Percentiles rank a stretch among this genome's conserved stretches.
phyloP scores from a whole-genome alignment of 2,329 filamentous ascomycete species.

The Coniochaeta sp. region DNA sequence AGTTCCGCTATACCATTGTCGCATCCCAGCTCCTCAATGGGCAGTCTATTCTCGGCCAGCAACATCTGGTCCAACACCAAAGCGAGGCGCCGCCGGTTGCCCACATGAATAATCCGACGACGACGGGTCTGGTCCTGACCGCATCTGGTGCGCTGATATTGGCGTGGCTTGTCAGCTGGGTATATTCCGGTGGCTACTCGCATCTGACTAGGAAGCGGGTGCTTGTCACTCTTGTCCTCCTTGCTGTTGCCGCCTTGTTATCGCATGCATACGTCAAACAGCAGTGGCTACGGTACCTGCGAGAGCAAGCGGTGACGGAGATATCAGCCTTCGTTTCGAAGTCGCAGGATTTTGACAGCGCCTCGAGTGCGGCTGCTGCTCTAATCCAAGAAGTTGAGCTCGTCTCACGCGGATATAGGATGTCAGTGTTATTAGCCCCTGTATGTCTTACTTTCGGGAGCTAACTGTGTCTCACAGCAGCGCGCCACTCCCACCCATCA shows the following conservation, averaged over 20 bases:
- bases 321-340: slow-evolving; percentile 63
- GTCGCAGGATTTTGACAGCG: slow-evolving; percentile 75
- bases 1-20: slow-evolving; percentile 88
- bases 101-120: slow-evolving; percentile 24
- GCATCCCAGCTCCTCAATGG: slow-evolving; percentile 82
- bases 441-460: not conserved
- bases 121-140: slow-evolving; percentile 42
- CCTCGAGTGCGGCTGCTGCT: slow-evolving; percentile 66
- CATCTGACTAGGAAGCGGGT: slow-evolving; percentile 50
- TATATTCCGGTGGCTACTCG: slow-evolving; percentile 42
- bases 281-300: slow-evolving; percentile 74
- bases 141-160: slow-evolving; percentile 60
- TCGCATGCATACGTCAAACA: slow-evolving; percentile 68
- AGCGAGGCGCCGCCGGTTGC: slow-evolving; percentile 8
- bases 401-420: slow-evolving; percentile 80
- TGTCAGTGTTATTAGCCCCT: slow-evolving; percentile 43
- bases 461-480: slow-evolving; percentile 53
- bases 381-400: slow-evolving; percentile 94
- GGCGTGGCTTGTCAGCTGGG: slow-evolving; percentile 68
- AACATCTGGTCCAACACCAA: slow-evolving; percentile 17
- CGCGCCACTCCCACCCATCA: slow-evolving; percentile 85
- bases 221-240: slow-evolving; percentile 33
- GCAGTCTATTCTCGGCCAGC: slow-evolving; percentile 45
- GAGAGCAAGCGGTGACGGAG: slow-evolving; percentile 65
- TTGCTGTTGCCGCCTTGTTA: slow-evolving; percentile 47